Evolutionary conservation across 805 yeast species (phyloP).

Genomic region (Wickerhamomyces chaumierensis): DNA sequence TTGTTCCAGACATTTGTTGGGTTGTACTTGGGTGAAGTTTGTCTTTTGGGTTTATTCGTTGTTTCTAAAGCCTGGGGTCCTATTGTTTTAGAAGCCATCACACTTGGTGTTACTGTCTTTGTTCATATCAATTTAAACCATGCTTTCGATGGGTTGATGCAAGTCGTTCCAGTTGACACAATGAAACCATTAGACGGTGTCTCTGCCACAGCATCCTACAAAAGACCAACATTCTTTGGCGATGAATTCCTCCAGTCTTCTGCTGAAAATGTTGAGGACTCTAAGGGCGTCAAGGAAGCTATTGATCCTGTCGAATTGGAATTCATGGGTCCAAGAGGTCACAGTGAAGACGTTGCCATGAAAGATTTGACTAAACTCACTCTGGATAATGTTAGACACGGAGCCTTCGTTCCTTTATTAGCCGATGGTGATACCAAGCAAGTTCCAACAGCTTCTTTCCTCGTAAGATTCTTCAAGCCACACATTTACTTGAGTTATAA

Average conservation of each 20-base stretch:
- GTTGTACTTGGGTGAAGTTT: slow-evolving; percentile 75
- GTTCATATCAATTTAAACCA: slow-evolving; percentile 50
- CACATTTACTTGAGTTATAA: slow-evolving; percentile 38
- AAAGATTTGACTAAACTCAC: slow-evolving; percentile 15
- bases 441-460: slow-evolving; percentile 26
- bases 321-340: slow-evolving; percentile 9
- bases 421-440: slow-evolving; percentile 45
- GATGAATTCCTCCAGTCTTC: neutral
- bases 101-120: slow-evolving; percentile 54
- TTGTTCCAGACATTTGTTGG: slow-evolving; percentile 84
- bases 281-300: slow-evolving; percentile 2
- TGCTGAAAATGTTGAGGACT: slow-evolving; percentile 2
- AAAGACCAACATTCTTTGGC: slow-evolving; percentile 2
- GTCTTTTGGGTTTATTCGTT: slow-evolving; percentile 75
- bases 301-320: slow-evolving; percentile 1
- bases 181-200: slow-evolving; percentile 72
- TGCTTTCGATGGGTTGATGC: slow-evolving; percentile 56
- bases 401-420: slow-evolving; percentile 40
- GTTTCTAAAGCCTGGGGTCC: slow-evolving; percentile 97
- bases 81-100: slow-evolving; percentile 59
- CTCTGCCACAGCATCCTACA: slow-evolving; percentile 48
- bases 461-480: slow-evolving; percentile 44
- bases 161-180: slow-evolving; percentile 53
- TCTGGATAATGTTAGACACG: slow-evolving; percentile 11
- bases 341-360: slow-evolving; percentile 15